These are phyloP conservation scores for Stevia rebaudiana DNA, from an alignment of 140 eudicot genomes.

Conservation along the genomic window DNA sequence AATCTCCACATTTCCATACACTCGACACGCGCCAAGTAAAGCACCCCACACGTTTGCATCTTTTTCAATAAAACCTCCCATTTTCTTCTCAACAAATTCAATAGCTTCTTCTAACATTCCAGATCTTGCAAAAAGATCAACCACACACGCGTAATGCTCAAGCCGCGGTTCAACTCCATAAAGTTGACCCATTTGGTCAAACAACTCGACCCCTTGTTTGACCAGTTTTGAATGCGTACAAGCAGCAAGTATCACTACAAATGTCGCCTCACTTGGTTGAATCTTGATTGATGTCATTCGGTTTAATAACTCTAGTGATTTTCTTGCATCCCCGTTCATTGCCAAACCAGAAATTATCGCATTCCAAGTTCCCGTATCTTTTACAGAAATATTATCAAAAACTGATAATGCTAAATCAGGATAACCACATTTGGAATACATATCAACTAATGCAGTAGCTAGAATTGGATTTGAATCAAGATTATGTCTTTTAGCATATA, in stretches of 20 bases:
- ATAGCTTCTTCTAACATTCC: conserved; percentile 52
- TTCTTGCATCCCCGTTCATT: conserved; percentile 43
- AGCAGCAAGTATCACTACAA: conserved; percentile 51
- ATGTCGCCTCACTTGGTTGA: conserved; percentile 44
- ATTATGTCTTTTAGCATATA: conserved; percentile 31
- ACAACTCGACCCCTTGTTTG: conserved; percentile 42
- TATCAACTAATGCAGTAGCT: conserved; percentile 45
- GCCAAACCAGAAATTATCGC: conserved; percentile 44
- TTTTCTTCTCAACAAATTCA: conserved; percentile 36
- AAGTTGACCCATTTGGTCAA: conserved; percentile 34
- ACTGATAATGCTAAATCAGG: conserved; percentile 28
- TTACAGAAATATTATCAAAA: conserved; percentile 25
- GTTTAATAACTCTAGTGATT: conserved; percentile 33
- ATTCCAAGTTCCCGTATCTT: conserved; percentile 42
- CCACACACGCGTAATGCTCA: conserved; percentile 62
- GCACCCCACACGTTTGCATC: conserved; percentile 70
- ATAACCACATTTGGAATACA: conserved; percentile 50
- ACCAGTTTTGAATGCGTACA: conserved; percentile 55
- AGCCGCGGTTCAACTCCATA: conserved; percentile 32
- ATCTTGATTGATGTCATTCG: conserved; percentile 30
- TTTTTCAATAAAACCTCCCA: conserved; percentile 32
- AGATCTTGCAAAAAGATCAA: conserved; percentile 57
- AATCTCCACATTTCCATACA: conserved; percentile 36
- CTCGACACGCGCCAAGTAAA: conserved; percentile 50
- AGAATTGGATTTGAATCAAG: conserved; percentile 31